Conservation (phyloP, 306 rosid species). For the Acacia confusa region DNA sequence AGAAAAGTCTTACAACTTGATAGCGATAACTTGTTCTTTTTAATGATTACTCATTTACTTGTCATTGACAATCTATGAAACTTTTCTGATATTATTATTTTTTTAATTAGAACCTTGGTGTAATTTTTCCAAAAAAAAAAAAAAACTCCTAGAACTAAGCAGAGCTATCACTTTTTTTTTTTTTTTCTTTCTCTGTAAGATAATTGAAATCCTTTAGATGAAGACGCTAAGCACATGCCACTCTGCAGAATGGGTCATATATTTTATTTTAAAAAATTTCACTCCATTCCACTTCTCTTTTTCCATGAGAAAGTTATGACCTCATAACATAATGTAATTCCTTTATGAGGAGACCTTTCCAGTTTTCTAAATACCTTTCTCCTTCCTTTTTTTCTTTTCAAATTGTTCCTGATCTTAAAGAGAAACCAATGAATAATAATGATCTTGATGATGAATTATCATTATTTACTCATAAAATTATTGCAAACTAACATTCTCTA, state of each 20-base stretch:
- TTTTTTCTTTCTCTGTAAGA: too few relatives aligned
- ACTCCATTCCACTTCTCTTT: neutral
- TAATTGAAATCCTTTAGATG: neutral
- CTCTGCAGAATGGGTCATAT: neutral
- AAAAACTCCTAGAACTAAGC: neutral
- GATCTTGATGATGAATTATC: neutral
- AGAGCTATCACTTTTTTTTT: neutral
- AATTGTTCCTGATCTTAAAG: neutral
- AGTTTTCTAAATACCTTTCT: neutral
- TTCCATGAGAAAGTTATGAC: neutral
- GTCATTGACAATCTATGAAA: too few relatives aligned
- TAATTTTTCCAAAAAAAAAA: too few relatives aligned
- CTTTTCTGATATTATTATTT: too few relatives aligned
- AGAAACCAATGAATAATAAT: neutral
- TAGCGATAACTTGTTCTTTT: too few relatives aligned
- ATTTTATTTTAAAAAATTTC: neutral
- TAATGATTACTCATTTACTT: too few relatives aligned
- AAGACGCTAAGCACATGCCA: neutral
- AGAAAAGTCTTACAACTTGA: too few relatives aligned
- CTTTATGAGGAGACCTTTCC: neutral
- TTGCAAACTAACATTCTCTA: neutral
- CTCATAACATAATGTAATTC: neutral
- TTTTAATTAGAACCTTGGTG: too few relatives aligned
- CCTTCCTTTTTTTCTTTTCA: neutral
- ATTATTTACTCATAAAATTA: neutral